Evolutionary conservation across 1,284 basidiomycete species (phyloP).

Genomic region (Sparassis latifolia): DNA sequence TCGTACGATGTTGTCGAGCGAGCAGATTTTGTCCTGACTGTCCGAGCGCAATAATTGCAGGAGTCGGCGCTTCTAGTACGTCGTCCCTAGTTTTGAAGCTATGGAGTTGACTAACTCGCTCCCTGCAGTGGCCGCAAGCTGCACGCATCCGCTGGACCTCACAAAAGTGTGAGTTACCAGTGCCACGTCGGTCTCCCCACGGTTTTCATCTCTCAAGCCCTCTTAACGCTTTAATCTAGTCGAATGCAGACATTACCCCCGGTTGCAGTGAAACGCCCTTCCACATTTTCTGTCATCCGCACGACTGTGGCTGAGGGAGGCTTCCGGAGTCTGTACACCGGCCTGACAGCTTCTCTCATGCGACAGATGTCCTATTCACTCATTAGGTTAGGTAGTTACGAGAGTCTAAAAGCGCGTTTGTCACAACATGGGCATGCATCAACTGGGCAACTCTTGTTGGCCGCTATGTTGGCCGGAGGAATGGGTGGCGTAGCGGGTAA

Average conservation of each 20-base stretch:
- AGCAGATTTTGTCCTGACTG: not conserved
- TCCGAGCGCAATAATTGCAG: conserved; percentile 29
- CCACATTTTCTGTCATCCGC: conserved; percentile 52
- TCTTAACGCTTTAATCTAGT: conserved; percentile 28
- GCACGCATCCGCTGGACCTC: conserved; percentile 82
- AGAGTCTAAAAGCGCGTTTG: conserved; percentile 61
- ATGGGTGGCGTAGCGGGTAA: conserved; percentile 79
- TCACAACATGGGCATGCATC: conserved; percentile 43
- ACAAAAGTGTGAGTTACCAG: conserved; percentile 68
- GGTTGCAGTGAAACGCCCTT: conserved; percentile 39
- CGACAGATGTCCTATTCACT: conserved; percentile 92
- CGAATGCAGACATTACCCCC: conserved; percentile 72
- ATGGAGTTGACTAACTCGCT: conserved; percentile 6
- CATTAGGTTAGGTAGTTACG: conserved; percentile 82
- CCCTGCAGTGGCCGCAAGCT: conserved; percentile 72
- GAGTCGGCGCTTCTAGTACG: conserved; percentile 72
- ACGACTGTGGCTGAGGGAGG: conserved; percentile 55
- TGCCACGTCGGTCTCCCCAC: not conserved
- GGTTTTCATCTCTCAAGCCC: not conserved
- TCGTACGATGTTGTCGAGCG: not conserved
- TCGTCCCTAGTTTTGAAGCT: conserved; percentile 2
- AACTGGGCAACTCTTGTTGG: conserved; percentile 48
- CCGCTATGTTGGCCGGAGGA: conserved; percentile 68
- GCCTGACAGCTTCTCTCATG: conserved; percentile 78
- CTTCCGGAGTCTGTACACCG: conserved; percentile 71